A percentile compares a stretch with the other conserved stretches of the same genome.
Evolutionary conservation across 176 grass and related monocot species (phyloP).

Genomic region (Musa acuminata): DNA sequence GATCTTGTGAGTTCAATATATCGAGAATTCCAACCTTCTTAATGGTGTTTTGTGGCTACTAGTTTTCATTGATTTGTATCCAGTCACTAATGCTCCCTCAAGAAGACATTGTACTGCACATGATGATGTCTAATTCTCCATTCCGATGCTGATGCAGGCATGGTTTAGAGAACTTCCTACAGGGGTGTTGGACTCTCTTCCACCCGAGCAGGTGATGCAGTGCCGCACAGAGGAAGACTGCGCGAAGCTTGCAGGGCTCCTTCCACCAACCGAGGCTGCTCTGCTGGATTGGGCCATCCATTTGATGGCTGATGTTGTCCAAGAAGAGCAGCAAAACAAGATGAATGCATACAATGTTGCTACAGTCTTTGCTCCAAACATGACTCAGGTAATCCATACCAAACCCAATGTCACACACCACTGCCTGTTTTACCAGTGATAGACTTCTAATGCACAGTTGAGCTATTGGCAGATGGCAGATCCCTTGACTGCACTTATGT

Average conservation of each 20-base stretch:
- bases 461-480: slow-evolving; percentile 55
- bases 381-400: slow-evolving; percentile 54
- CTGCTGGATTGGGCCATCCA: slow-evolving; percentile 78
- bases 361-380: slow-evolving; percentile 79
- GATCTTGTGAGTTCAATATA: too few species aligned
- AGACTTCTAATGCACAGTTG: too few species aligned
- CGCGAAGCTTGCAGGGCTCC: slow-evolving; percentile 33
- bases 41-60: too few species aligned
- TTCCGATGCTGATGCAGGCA: slow-evolving; percentile 27
- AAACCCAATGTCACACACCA: neutral
- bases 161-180: slow-evolving; percentile 72
- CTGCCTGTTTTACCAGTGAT: neutral
- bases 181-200: slow-evolving; percentile 54
- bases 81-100: too few species aligned
- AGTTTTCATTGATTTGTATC: too few species aligned
- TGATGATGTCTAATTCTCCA: slow-evolving; percentile 1
- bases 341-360: slow-evolving; percentile 80
- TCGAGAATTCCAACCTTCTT: too few species aligned
- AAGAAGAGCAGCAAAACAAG: slow-evolving; percentile 66
- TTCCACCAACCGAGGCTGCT: slow-evolving; percentile 48
- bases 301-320: slow-evolving; percentile 75
- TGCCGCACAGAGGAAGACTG: slow-evolving; percentile 63
- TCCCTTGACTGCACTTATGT: slow-evolving; percentile 78
- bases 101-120: too few species aligned
- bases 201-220: slow-evolving; percentile 68